Percentiles rank a stretch among this genome's conserved stretches.
These are phyloP conservation scores for Olyra latifolia DNA, from an alignment of 176 grass and related monocot species.

Conservation along the genomic window DNA sequence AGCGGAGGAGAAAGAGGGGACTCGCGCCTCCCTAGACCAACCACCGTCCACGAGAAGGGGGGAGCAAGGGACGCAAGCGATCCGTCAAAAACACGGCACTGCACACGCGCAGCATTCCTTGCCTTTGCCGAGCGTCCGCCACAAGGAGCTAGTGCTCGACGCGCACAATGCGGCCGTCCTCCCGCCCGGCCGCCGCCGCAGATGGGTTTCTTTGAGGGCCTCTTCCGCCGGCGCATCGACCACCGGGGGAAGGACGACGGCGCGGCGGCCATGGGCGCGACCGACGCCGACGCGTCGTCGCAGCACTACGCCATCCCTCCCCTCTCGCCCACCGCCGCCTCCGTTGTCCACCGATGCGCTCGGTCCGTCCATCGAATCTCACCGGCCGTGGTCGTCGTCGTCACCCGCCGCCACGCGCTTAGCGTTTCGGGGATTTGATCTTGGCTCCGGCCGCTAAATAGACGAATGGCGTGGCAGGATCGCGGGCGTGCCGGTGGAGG, in stretches of 20 bases:
- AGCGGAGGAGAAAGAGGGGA: conserved; percentile 1
- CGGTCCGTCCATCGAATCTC: conserved; percentile 26
- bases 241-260: background rate
- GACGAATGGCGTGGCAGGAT: conserved; percentile 52
- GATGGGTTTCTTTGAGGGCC: conserved; percentile 67
- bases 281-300: conserved; percentile 16
- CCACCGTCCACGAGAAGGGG: conserved; percentile 5
- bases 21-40: background rate
- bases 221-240: conserved; percentile 26
- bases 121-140: background rate
- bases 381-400: too few relatives aligned
- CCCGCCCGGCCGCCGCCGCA: conserved; percentile 8
- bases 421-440: background rate
- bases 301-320: conserved; percentile 37
- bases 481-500: conserved; percentile 47
- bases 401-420: background rate
- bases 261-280: background rate
- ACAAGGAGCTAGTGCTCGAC: background rate
- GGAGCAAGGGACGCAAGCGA: background rate
- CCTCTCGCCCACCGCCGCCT: conserved; percentile 67
- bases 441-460: background rate
- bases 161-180: conserved; percentile 16
- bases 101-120: background rate
- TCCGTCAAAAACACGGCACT: conserved; percentile 15
- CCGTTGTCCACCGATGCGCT: conserved; percentile 65